Percentiles rank a stretch among this genome's conserved stretches.
Conservation (phyloP, 441 rosid species). For the Omphalea diandra region DNA sequence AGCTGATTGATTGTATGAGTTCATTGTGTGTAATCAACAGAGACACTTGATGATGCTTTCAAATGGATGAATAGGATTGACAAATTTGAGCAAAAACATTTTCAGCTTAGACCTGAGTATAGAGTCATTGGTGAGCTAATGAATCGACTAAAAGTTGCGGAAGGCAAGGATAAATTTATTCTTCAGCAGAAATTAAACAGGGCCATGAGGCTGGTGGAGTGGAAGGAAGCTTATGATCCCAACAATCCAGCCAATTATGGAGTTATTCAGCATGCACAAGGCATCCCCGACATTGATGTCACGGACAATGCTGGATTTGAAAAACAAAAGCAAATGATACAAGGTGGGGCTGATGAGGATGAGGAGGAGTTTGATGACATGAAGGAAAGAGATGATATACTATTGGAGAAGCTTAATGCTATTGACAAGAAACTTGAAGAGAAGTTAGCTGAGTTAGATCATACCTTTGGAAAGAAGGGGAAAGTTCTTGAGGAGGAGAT, state of each 20-base stretch:
- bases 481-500: conserved; percentile 90
- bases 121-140: conserved; percentile 88
- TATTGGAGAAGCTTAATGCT: conserved; percentile 68
- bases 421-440: conserved; percentile 82
- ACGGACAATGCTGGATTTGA: conserved; percentile 38
- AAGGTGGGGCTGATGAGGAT: conserved; percentile 39
- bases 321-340: conserved; percentile 32
- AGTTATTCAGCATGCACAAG: conserved; percentile 46
- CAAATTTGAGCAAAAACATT: conserved; percentile 83
- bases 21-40: conserved; percentile 31
- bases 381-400: conserved; percentile 82
- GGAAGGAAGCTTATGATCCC: conserved; percentile 93
- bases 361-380: conserved; percentile 91
- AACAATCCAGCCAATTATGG: conserved; percentile 78
- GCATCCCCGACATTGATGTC: conserved; percentile 32
- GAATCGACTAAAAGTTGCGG: conserved; percentile 68
- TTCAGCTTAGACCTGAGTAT: conserved; percentile 66
- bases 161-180: conserved; percentile 85
- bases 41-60: conserved; percentile 66
- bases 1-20: background rate
- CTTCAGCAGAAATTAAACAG: conserved; percentile 85
- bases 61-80: conserved; percentile 76
- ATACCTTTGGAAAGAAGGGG: conserved; percentile 92
- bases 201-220: conserved; percentile 76
- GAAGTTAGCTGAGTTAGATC: conserved; percentile 80